Percentiles rank a stretch among this genome's conserved stretches.
Evolutionary conservation across 2,329 filamentous ascomycete genomes (phyloP).

Genomic region (Ophiocordyceps camponoti-floridani): DNA sequence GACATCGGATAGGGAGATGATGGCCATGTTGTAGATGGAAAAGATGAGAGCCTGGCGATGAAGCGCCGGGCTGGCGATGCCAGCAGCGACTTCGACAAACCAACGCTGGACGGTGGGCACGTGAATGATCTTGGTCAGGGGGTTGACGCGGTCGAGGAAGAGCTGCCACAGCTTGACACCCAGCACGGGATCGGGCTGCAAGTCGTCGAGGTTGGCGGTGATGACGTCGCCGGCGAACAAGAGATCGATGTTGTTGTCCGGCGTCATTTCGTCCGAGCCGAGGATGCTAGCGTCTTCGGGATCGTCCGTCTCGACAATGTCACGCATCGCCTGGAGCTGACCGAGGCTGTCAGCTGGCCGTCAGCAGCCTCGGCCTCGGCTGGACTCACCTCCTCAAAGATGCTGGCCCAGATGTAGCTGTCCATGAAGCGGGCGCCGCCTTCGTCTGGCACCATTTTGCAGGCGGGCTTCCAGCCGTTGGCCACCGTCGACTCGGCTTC

Average conservation of each 20-base stretch:
- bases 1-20: slow-evolving; percentile 32
- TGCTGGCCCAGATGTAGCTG: slow-evolving; percentile 32
- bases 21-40: slow-evolving; percentile 45
- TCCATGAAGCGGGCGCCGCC: slow-evolving; percentile 39
- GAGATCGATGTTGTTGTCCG: slow-evolving; percentile 33
- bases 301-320: slow-evolving; percentile 33
- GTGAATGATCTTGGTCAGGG: slow-evolving; percentile 55
- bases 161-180: slow-evolving; percentile 58
- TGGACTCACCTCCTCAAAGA: slow-evolving; percentile 34
- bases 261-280: slow-evolving; percentile 29
- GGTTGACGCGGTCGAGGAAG: slow-evolving; percentile 58
- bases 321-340: slow-evolving; percentile 39
- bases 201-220: slow-evolving; percentile 21
- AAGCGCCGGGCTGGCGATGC: slow-evolving; percentile 34
- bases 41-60: slow-evolving; percentile 45
- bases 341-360: background rate
- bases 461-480: slow-evolving; percentile 23
- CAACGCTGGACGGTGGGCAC: slow-evolving; percentile 49
- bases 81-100: slow-evolving; percentile 42
- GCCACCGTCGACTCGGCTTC: slow-evolving; percentile 9
- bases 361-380: too few relatives aligned
- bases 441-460: slow-evolving; percentile 37
- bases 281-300: slow-evolving; percentile 28
- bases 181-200: slow-evolving; percentile 48
- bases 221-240: slow-evolving; percentile 24